Evolutionary conservation across 176 grass and related monocot genomes (phyloP).

Genomic region (Miscanthus lutarioriparius): DNA sequence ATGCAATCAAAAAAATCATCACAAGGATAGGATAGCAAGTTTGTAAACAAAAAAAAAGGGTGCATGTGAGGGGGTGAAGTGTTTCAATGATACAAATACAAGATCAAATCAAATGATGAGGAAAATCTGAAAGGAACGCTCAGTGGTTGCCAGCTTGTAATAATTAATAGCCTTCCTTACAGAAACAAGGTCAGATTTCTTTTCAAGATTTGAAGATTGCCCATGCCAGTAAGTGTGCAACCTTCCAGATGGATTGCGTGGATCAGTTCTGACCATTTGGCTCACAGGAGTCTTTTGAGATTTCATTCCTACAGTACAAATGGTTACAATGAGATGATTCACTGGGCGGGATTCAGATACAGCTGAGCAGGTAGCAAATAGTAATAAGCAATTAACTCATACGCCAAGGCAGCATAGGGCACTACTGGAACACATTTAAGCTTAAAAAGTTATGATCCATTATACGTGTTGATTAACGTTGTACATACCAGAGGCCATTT

Average conservation of each 20-base stretch:
- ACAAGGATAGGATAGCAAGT: background rate
- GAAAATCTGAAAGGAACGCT: background rate
- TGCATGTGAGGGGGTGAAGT: background rate
- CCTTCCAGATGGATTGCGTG: slow-evolving; percentile 74
- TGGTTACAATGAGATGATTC: slow-evolving; percentile 21
- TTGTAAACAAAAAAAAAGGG: background rate
- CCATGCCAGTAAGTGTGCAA: slow-evolving; percentile 81
- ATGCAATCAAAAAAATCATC: slow-evolving; percentile 6
- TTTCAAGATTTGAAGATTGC: slow-evolving; percentile 66
- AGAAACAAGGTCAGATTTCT: slow-evolving; percentile 72
- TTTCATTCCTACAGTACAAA: slow-evolving; percentile 55
- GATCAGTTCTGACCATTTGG: slow-evolving; percentile 94
- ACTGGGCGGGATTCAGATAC: background rate
- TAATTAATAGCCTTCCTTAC: slow-evolving; percentile 58
- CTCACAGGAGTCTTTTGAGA: slow-evolving; percentile 72
- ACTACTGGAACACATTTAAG: slow-evolving; percentile 4
- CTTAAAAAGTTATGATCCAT: background rate
- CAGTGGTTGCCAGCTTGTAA: slow-evolving; percentile 18
- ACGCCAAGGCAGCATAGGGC: background rate
- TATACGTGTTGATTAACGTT: slow-evolving; percentile 4
- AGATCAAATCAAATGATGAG: slow-evolving; percentile 1
- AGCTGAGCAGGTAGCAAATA: slow-evolving; percentile 16
- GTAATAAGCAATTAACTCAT: background rate
- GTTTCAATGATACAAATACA: slow-evolving; percentile 2
- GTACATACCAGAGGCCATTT: slow-evolving; percentile 54